Evolutionary conservation across 371 early-diverging fungal genomes (phyloP).

Genomic region (Lichtheimia ornata): DNA sequence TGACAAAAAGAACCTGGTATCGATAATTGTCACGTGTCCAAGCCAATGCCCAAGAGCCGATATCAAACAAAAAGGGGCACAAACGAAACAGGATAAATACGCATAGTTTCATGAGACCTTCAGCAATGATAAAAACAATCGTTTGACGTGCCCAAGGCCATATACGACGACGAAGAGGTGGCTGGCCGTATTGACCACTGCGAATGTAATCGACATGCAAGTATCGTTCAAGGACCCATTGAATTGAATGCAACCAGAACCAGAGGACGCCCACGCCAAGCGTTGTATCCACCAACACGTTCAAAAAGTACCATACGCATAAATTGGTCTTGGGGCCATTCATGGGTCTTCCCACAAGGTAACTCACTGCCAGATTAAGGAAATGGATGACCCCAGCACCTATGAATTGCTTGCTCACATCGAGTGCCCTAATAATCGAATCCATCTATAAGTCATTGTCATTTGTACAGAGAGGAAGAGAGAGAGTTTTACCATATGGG

Average conservation of each 20-base stretch:
- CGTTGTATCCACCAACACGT: slow-evolving; percentile 65
- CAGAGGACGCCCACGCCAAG: slow-evolving; percentile 63
- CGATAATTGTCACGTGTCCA: slow-evolving; percentile 45
- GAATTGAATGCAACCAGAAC: slow-evolving; percentile 44
- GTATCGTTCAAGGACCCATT: slow-evolving; percentile 18
- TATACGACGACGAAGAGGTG: slow-evolving; percentile 31
- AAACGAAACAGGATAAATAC: slow-evolving; percentile 36
- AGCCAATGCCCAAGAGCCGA: slow-evolving; percentile 41
- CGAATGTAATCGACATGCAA: slow-evolving; percentile 35
- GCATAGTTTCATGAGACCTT: slow-evolving; percentile 41
- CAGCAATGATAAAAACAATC: slow-evolving; percentile 33
- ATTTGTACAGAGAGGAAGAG: neutral
- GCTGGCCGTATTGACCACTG: slow-evolving; percentile 43
- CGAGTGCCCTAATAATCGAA: slow-evolving; percentile 54
- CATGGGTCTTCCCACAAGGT: slow-evolving; percentile 49
- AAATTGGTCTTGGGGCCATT: slow-evolving; percentile 53
- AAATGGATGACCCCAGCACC: slow-evolving; percentile 64
- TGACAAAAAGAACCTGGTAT: slow-evolving; percentile 51
- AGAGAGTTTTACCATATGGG: slow-evolving; percentile 50
- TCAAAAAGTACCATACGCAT: slow-evolving; percentile 72
- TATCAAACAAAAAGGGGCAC: slow-evolving; percentile 33
- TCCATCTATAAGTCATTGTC: neutral
- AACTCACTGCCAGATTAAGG: slow-evolving; percentile 58
- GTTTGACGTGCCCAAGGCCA: slow-evolving; percentile 46
- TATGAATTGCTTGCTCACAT: slow-evolving; percentile 65